Conservation (phyloP, 345 rosid genomes). For the Ricinus communis region DNA sequence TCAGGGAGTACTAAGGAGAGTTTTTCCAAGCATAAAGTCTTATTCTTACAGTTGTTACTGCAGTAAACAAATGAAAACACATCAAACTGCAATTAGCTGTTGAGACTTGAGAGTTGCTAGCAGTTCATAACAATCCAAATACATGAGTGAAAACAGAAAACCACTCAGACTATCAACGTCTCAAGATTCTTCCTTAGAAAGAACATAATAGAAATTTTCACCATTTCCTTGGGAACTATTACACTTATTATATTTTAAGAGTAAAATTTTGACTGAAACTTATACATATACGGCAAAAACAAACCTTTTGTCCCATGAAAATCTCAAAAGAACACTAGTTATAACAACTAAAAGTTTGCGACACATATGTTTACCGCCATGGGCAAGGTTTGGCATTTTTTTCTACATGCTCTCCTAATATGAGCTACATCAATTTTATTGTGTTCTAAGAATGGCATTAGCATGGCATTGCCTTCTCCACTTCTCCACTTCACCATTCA, state of each 20-base stretch:
- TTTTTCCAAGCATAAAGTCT: slow-evolving; percentile 75
- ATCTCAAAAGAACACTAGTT: not conserved
- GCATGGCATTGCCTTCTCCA: not conserved
- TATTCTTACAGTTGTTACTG: slow-evolving; percentile 81
- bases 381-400: not conserved
- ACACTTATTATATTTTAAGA: not conserved
- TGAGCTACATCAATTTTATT: not conserved
- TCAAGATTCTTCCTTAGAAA: not conserved
- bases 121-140: slow-evolving; percentile 2
- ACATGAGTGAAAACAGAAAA: slow-evolving; percentile 9
- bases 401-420: not conserved
- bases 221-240: not conserved
- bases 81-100: slow-evolving; percentile 7
- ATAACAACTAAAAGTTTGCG: not conserved
- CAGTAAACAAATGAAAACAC: slow-evolving; percentile 21
- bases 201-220: no score
- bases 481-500: not conserved
- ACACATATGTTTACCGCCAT: not conserved
- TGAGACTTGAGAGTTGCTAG: not conserved
- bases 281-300: no score
- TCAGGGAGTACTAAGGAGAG: slow-evolving; percentile 84
- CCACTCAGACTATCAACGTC: not conserved
- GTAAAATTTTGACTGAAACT: not conserved
- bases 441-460: not conserved
- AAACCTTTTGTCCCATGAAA: not conserved